Evolutionary conservation across 768 basidiomycete genomes (phyloP).

Genomic region (Lactarius pseudohatsudake): DNA sequence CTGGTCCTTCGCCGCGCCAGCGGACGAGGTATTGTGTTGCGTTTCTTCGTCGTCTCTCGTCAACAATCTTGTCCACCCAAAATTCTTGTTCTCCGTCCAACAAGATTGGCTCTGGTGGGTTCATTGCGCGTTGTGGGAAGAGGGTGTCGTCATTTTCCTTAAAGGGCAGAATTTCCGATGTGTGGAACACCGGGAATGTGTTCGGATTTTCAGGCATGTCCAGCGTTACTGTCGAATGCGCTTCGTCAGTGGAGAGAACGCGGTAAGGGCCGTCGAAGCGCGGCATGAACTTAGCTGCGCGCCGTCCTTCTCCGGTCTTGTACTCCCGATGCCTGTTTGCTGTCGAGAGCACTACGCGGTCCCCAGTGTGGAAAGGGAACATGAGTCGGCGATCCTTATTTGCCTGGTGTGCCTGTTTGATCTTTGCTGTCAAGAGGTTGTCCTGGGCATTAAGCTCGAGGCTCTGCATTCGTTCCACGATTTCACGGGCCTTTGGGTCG

Average conservation of each 20-base stretch:
- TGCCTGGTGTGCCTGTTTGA: no score
- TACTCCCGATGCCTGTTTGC: background rate
- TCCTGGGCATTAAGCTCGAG: no score
- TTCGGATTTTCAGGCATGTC: background rate
- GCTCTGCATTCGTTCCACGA: no score
- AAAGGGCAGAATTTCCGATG: background rate
- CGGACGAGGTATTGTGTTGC: no score
- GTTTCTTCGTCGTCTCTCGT: no score
- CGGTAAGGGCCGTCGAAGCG: background rate
- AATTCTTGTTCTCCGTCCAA: no score
- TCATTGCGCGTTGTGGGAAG: background rate
- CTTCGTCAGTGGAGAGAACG: background rate
- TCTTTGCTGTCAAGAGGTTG: no score
- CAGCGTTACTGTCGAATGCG: background rate
- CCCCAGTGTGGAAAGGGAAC: background rate
- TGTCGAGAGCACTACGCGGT: background rate
- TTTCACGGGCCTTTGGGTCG: no score
- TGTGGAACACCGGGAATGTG: background rate
- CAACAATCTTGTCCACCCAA: no score
- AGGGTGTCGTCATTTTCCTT: background rate
- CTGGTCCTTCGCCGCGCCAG: no score
- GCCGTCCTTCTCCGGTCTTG: accelerated
- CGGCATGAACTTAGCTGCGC: background rate
- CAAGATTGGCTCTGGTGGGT: no score
- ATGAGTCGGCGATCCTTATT: no score